These are phyloP conservation scores for Cladosporium sp. DNA, from an alignment of 2,329 filamentous ascomycete genomes.

Conservation along the genomic window DNA sequence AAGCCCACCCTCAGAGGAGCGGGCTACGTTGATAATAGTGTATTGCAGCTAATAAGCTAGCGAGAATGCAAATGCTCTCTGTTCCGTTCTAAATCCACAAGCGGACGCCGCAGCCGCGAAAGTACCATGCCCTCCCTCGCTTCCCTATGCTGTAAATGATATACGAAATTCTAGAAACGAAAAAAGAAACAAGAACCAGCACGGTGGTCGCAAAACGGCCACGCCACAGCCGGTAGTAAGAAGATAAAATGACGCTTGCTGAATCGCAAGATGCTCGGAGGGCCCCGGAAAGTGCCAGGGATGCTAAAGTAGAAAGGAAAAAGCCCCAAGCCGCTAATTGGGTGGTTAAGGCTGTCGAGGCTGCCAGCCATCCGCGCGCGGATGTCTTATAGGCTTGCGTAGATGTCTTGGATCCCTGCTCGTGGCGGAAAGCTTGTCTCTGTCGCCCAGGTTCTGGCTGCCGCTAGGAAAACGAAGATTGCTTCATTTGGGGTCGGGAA, in stretches of 20 bases:
- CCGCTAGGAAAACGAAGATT: conserved; percentile 4
- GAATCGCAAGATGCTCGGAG: background rate
- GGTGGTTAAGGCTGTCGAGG: background rate
- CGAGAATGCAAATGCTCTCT: background rate
- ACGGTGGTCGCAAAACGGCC: background rate
- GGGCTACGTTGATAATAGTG: background rate
- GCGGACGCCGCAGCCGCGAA: background rate
- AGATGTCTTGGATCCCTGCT: background rate
- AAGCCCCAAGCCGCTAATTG: background rate
- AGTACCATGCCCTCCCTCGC: background rate
- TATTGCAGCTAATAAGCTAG: background rate
- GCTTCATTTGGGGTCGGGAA: background rate
- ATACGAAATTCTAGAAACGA: conserved; percentile 3
- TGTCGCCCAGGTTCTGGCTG: background rate
- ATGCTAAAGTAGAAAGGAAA: background rate
- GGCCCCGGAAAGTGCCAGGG: background rate
- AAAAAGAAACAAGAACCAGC: background rate
- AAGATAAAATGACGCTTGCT: conserved; percentile 3
- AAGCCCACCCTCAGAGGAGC: background rate
- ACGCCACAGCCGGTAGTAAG: conserved; percentile 1
- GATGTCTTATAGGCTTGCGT: background rate
- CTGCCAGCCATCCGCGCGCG: background rate
- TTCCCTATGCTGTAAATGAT: background rate
- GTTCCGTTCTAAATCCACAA: background rate
- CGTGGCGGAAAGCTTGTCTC: background rate